Evolutionary conservation across 352 stramenopile genomes (phyloP), one percentile per base, ranked within the genome.

Genomic region (Globisporangium emineosum): DNA sequence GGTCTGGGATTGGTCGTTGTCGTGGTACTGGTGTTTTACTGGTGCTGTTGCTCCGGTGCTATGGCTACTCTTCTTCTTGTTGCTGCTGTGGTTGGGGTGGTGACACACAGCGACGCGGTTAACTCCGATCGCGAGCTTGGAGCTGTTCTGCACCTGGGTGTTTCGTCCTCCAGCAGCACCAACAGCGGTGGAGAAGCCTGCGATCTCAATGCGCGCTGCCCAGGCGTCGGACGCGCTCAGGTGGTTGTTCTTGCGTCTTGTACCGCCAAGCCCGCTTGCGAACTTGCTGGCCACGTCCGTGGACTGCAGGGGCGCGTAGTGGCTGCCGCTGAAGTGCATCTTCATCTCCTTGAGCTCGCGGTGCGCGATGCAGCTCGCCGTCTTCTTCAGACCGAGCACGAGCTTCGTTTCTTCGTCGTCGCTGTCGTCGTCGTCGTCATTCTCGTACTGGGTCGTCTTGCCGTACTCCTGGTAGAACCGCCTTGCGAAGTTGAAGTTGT

Each of bases 191-290:
- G 67, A 70, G 29, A 88, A 80, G 1, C 79, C 76, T 2, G 81
- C 78, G 65, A 91, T 88, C 72, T 89, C 78, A 57, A 91, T 65
- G 4, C 79, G 81, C 40, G 70, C 79, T 1, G 68, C 78, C 74
- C 75, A 89, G 9, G 77, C 69, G 23, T 79, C 71, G 2, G 55
- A 25, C 21, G 49, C 19, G 25, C 35, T 52, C 37, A 54, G n/a
- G 59, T 35, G 23, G 59, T 12, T 9, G 59, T 21, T 21, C 23
- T n/a, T 23, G 17, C 49, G 3, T 30, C 47, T 6, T 15, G n/a
- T n/a, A n/a, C 9, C 8, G 27, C 23, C 13, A 15, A 30, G 29
- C 3, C 23, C 19, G 3, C 4, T 42, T 17, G 23, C 30, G 23
- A 30, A 15, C 29, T n/a, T 43, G 17, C 19, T n/a, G 6, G 29